Conservation (phyloP, 495 filamentous ascomycete genomes). For the Lophiostoma macrostomum region DNA sequence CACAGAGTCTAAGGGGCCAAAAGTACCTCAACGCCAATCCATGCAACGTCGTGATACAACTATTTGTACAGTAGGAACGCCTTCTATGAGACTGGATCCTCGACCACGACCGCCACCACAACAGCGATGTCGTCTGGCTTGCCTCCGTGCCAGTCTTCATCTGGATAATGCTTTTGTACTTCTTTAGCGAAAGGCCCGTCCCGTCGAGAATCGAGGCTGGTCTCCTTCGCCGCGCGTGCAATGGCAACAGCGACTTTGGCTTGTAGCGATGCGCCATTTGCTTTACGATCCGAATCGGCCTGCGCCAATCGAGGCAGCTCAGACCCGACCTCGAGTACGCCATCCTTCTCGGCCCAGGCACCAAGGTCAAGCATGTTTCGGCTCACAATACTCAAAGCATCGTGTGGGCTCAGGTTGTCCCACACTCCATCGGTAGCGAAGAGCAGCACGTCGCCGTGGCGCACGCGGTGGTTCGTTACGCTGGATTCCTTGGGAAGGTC, state of each 20-base stretch:
- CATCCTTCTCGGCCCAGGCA: constrained; percentile 65
- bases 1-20: no score
- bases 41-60: constrained; percentile 6
- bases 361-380: constrained; percentile 65
- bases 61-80: not conserved
- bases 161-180: constrained; percentile 78
- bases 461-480: constrained; percentile 67
- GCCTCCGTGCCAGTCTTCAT: constrained; percentile 79
- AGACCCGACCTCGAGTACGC: constrained; percentile 51
- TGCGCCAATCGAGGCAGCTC: constrained; percentile 27
- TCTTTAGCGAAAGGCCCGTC: constrained; percentile 95
- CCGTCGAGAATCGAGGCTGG: constrained; percentile 69
- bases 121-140: constrained; percentile 91
- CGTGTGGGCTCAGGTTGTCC: constrained; percentile 91
- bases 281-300: constrained; percentile 27
- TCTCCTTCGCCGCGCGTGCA: constrained; percentile 74
- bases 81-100: constrained; percentile 4
- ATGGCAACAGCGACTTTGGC: constrained; percentile 74
- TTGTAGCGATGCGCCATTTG: constrained; percentile 55
- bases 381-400: constrained; percentile 76
- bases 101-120: constrained; percentile 69
- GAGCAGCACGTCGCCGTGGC: constrained; percentile 86
- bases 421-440: constrained; percentile 94
- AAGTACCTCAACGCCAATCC: constrained; percentile 10
- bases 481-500: constrained; percentile 85